Evolutionary conservation across 2,329 filamentous ascomycete genomes (phyloP).

Genomic region (Dothideomycetes sp.): DNA sequence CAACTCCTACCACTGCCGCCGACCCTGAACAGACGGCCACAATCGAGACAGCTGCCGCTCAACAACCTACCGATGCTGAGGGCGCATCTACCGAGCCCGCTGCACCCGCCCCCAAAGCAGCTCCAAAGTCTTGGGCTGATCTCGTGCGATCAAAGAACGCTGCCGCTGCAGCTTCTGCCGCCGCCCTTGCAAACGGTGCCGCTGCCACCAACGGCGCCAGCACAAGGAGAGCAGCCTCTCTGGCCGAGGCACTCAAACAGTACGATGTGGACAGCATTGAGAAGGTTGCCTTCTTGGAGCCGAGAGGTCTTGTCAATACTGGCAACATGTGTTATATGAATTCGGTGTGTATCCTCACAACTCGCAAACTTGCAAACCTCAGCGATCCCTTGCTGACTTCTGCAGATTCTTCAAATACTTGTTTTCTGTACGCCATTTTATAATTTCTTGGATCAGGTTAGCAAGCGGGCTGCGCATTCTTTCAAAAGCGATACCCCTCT

Average conservation of each 20-base stretch:
- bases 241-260: constrained; percentile 67
- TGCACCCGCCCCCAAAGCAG: constrained; percentile 32
- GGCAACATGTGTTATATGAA: constrained; percentile 99
- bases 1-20: constrained; percentile 10
- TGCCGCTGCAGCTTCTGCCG: constrained; percentile 25
- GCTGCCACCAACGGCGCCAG: constrained; percentile 17
- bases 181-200: constrained; percentile 19
- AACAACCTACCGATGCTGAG: constrained; percentile 15
- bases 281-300: constrained; percentile 77
- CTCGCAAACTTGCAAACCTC: constrained; percentile 1
- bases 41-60: constrained; percentile 14
- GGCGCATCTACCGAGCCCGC: constrained; percentile 32
- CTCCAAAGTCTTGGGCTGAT: constrained; percentile 57
- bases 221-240: constrained; percentile 48
- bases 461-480: constrained; percentile 73
- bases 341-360: constrained; percentile 57
- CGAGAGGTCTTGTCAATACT: constrained; percentile 87
- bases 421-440: constrained; percentile 93
- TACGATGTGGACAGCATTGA: constrained; percentile 58
- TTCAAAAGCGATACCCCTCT: constrained; percentile 94
- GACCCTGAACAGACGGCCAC: constrained; percentile 8
- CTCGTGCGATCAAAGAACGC: constrained; percentile 48
- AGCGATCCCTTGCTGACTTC: constrained; percentile 26
- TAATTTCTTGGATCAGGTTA: constrained; percentile 79
- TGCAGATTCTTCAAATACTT: constrained; percentile 84